Base-by-base conservation (phyloP, 208 protist genomes). In the Leishmania aethiopica region DNA sequence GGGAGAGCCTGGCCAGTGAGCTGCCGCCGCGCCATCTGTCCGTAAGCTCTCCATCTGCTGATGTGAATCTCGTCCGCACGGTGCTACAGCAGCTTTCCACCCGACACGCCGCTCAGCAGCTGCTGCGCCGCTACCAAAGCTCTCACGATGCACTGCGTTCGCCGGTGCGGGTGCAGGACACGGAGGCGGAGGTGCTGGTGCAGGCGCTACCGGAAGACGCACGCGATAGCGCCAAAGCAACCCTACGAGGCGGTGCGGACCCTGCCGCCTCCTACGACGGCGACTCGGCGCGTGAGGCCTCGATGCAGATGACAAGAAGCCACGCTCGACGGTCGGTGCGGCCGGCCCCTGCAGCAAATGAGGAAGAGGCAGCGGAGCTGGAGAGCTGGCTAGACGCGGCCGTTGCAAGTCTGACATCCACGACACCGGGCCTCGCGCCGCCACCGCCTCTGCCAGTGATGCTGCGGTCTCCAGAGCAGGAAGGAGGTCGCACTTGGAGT, bases 41-140 rank as follows among this genome's bases (percentile, higher is more conserved):
- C 73, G 7, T n/a, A 2, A 22, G 32, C 45, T 7, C 59, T 28
- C 25, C 35, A 37, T 22, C 32, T 37, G 11, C 49, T 49, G 53
- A 67, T 22, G 62, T 0, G 19, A 40, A 62, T 22, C 55, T 87
- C 49, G 81, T 87, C 35, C 59, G 17, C 40, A 49, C 74, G 62
- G 88, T 70, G 45, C 45, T 83, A 17, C n/a, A 83, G 84, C 22
- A 83, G 11, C 83, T 79, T 69, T 15, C 55, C 62, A 86, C 82
- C 17, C 59, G 74, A 0, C 72, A 71, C 13, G 59, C 78, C 74
- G 75, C 49, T 77, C 83, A 77, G 75, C 59, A 77, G 62, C 70
- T 83, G 3, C 37, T 84, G 35, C 55, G 40, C 51, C 66, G 66
- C 49, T 57, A 78, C 66, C 59, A 51, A 85, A n/a, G 28, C 57